Percentiles rank a stretch among this genome's conserved stretches.
Conservation (phyloP, 2,329 filamentous ascomycete species). For the Aspergillus piperis region DNA sequence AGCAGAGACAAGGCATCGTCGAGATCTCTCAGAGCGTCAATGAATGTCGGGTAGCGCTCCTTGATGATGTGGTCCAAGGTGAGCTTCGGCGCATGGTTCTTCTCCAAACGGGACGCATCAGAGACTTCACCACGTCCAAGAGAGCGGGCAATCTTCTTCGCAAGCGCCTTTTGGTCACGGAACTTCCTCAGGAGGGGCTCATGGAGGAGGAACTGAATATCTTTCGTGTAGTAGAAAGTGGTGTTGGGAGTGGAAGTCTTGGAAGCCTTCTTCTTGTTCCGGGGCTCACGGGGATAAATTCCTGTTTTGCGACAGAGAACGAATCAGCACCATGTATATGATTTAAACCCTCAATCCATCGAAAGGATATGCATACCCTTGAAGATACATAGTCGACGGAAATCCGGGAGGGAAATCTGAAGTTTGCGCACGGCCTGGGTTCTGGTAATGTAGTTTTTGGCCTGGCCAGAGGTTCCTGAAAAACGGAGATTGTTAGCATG, state of each 20-base stretch:
- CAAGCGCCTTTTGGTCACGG: constrained; percentile 92
- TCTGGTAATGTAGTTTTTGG: constrained; percentile 97
- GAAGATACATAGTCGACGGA: constrained; percentile 98
- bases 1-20: constrained; percentile 97
- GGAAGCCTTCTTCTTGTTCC: constrained; percentile 94
- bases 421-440: constrained; percentile 97
- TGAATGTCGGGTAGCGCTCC: constrained; percentile 96
- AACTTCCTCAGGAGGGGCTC: constrained; percentile 94
- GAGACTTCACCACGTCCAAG: constrained; percentile 87
- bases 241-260: constrained; percentile 88
- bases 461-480: constrained; percentile 77
- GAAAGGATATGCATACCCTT: constrained; percentile 60
- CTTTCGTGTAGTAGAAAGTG: constrained; percentile 90
- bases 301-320: constrained; percentile 44
- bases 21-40: constrained; percentile 88
- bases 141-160: constrained; percentile 95
- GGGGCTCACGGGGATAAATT: constrained; percentile 95
- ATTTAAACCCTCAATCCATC: neutral
- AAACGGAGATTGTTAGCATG: constrained; percentile 8
- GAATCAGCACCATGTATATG: constrained; percentile 18
- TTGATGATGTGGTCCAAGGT: constrained; percentile 96
- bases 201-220: constrained; percentile 97
- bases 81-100: constrained; percentile 84
- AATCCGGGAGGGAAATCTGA: constrained; percentile 94
- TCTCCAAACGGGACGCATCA: constrained; percentile 86